A percentile compares a stretch with the other conserved stretches of the same genome.
Conservation (phyloP, 176 grass and related monocot species). For the Aegilops longissima region DNA sequence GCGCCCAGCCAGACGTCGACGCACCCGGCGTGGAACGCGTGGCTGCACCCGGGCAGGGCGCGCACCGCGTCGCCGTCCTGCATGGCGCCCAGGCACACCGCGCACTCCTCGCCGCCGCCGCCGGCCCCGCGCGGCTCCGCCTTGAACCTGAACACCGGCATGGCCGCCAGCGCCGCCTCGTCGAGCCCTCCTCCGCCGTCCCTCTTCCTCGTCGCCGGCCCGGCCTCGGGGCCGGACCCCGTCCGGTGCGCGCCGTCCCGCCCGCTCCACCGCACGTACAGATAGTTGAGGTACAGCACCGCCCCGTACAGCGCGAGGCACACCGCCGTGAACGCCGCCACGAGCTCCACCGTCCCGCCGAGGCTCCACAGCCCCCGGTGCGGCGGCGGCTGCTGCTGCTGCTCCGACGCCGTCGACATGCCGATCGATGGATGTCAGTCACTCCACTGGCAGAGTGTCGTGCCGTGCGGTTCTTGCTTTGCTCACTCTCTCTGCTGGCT, state of each 20-base stretch:
- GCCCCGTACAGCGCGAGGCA: slow-evolving; percentile 52
- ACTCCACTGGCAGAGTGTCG: not conserved
- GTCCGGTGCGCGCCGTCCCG: slow-evolving; percentile 44
- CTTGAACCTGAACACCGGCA: slow-evolving; percentile 44
- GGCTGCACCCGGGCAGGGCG: slow-evolving; percentile 49
- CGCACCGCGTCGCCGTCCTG: slow-evolving; percentile 63
- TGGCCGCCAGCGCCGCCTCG: slow-evolving; percentile 43
- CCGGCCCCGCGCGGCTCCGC: not conserved
- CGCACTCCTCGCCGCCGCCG: slow-evolving; percentile 31
- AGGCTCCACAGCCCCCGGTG: not conserved
- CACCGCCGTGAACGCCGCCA: slow-evolving; percentile 59
- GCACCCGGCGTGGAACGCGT: slow-evolving; percentile 56
- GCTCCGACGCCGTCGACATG: not conserved
- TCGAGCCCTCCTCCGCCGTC: slow-evolving; percentile 29
- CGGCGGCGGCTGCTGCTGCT: not conserved
- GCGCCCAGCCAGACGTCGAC: slow-evolving; percentile 52
- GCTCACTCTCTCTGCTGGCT: not conserved
- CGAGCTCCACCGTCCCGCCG: slow-evolving; percentile 49
- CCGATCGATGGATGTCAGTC: not conserved
- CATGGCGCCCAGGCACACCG: slow-evolving; percentile 55
- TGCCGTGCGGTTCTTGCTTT: slow-evolving; percentile 3
- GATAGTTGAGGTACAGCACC: slow-evolving; percentile 58
- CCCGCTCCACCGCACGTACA: slow-evolving; percentile 55
- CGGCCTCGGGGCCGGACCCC: not conserved
- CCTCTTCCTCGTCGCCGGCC: slow-evolving; percentile 8